Percentiles rank a stretch among this genome's conserved stretches.
These are phyloP conservation scores for Microthlaspi erraticum DNA, from an alignment of 345 rosid genomes.

Conservation along the genomic window DNA sequence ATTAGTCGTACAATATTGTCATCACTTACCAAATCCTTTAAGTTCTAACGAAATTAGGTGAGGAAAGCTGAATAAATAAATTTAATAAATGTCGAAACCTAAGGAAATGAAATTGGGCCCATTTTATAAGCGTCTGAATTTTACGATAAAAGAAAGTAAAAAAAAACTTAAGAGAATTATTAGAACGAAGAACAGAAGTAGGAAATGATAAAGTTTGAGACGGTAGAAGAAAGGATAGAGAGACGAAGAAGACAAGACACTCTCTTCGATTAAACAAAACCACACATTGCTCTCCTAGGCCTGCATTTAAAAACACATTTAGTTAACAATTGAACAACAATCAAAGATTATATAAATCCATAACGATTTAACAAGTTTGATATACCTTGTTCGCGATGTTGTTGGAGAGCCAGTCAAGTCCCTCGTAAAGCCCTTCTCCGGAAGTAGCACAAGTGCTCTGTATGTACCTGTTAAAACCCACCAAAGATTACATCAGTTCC, in stretches of 20 bases:
- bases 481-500: slow-evolving; percentile 2
- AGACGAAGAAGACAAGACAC: slow-evolving; percentile 24
- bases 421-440: slow-evolving; percentile 93
- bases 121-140: slow-evolving; percentile 20
- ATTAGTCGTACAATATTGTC: no score
- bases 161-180: slow-evolving; percentile 29
- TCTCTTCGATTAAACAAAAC: slow-evolving; percentile 27
- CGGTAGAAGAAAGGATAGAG: slow-evolving; percentile 27
- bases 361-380: background rate
- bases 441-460: slow-evolving; percentile 98
- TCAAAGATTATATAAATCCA: background rate
- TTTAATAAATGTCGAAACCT: slow-evolving; percentile 18
- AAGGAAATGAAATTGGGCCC: slow-evolving; percentile 3
- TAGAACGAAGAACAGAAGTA: slow-evolving; percentile 27
- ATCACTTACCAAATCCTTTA: background rate
- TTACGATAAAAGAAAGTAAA: background rate
- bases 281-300: slow-evolving; percentile 38
- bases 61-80: background rate
- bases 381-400: slow-evolving; percentile 88
- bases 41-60: background rate
- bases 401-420: slow-evolving; percentile 96
- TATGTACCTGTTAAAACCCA: slow-evolving; percentile 66
- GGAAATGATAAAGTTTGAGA: slow-evolving; percentile 31
- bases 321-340: background rate
- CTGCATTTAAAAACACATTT: slow-evolving; percentile 33